Evolutionary conservation across 306 rosid genomes (phyloP).

Genomic region (Fragaria ananassa): DNA sequence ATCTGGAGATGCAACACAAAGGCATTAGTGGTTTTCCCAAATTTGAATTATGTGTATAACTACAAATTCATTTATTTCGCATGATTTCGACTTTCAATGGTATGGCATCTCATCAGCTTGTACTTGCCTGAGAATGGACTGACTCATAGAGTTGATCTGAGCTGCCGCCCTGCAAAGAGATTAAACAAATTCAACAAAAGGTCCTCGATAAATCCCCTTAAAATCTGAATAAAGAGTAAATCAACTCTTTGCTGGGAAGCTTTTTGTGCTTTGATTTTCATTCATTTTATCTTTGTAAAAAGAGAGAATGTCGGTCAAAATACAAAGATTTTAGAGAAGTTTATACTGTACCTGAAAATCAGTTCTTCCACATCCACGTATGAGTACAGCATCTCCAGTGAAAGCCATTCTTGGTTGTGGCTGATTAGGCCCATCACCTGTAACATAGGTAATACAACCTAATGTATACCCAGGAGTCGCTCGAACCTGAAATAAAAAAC

Average conservation of each 20-base stretch:
- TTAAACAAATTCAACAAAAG: conserved; percentile 17
- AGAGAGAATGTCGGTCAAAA: conserved; percentile 4
- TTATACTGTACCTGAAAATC: conserved; percentile 75
- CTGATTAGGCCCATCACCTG: conserved; percentile 74
- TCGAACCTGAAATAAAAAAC: conserved; percentile 53
- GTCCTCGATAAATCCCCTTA: conserved; percentile 4
- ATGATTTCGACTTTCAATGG: conserved; percentile 4
- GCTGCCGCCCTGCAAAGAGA: conserved; percentile 85
- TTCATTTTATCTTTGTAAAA: background rate
- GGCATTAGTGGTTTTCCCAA: conserved; percentile 15
- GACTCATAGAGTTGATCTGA: conserved; percentile 81
- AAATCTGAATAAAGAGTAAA: background rate
- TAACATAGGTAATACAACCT: conserved; percentile 89
- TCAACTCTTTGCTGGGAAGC: background rate
- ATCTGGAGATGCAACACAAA: conserved; percentile 49
- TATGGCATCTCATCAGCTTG: conserved; percentile 17
- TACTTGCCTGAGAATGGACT: conserved; percentile 87
- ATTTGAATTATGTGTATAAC: background rate
- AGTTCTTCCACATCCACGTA: conserved; percentile 98
- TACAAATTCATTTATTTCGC: background rate
- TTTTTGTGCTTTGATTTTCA: background rate
- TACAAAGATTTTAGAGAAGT: background rate
- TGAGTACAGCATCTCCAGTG: conserved; percentile 77
- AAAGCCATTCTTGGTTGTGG: conserved; percentile 88
- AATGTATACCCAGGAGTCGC: conserved; percentile 92